phyloP scores from a whole-genome alignment of 495 filamentous ascomycete species.

The Penicillium soppii region DNA sequence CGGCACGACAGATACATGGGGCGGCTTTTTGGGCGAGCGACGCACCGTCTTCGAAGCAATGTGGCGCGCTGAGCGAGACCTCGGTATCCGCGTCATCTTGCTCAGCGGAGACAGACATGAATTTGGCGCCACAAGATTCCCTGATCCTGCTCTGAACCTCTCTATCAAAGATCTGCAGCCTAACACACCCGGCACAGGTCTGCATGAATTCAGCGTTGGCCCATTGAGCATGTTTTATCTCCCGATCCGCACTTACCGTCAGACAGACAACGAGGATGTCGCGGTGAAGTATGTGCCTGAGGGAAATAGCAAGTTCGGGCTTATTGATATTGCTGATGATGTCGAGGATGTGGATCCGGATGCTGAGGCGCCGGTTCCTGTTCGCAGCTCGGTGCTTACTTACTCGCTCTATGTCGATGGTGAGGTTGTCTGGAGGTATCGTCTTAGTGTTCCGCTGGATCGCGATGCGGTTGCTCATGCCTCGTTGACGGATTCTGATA shows the following conservation, averaged over 20 bases:
- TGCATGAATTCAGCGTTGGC: conserved; percentile 86
- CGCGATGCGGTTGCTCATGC: not conserved
- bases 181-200: conserved; percentile 46
- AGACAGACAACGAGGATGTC: conserved; percentile 76
- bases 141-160: conserved; percentile 55
- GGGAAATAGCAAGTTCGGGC: conserved; percentile 89
- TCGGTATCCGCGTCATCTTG: conserved; percentile 75
- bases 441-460: conserved; percentile 36
- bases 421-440: conserved; percentile 69
- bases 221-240: conserved; percentile 92
- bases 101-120: conserved; percentile 91
- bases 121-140: conserved; percentile 88
- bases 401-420: conserved; percentile 86
- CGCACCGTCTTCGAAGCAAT: conserved; percentile 79
- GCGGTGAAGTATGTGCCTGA: conserved; percentile 80
- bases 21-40: conserved; percentile 80
- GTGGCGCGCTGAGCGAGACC: conserved; percentile 72
- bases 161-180: conserved; percentile 20
- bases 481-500: not conserved
- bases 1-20: conserved; percentile 86
- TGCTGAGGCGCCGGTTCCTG: conserved; percentile 20
- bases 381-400: conserved; percentile 57
- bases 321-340: conserved; percentile 73
- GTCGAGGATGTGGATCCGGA: conserved; percentile 51
- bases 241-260: conserved; percentile 77